Conservation (phyloP, 2,329 filamentous ascomycete genomes). For the Fusarium sp. region DNA sequence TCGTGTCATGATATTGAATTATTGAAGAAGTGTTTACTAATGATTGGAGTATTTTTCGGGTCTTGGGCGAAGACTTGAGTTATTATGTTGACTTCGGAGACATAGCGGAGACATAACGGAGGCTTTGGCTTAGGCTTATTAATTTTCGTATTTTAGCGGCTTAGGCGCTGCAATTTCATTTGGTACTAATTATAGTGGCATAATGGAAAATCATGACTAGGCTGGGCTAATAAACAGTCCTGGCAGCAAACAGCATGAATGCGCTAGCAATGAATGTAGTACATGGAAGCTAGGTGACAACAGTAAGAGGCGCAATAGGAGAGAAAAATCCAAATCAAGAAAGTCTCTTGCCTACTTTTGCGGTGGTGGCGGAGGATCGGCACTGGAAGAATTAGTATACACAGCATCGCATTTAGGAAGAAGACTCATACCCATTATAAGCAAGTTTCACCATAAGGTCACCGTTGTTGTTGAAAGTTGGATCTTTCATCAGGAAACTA, state of each 20-base stretch:
- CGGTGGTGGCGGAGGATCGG: background rate
- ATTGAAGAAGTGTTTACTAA: background rate
- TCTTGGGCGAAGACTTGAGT: background rate
- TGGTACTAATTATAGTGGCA: too few relatives aligned
- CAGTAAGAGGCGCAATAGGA: too few relatives aligned
- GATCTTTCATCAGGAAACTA: background rate
- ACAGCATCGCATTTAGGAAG: background rate
- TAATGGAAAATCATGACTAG: too few relatives aligned
- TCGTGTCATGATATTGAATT: constrained; percentile 7
- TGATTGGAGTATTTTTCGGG: background rate
- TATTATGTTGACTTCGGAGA: background rate
- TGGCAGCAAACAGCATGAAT: too few relatives aligned
- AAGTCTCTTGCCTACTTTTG: too few relatives aligned
- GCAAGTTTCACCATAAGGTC: background rate
- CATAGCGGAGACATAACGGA: background rate
- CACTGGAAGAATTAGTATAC: background rate
- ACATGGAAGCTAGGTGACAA: too few relatives aligned
- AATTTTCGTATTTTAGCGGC: too few relatives aligned
- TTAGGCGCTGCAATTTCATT: too few relatives aligned
- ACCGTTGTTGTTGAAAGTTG: background rate
- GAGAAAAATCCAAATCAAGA: too few relatives aligned
- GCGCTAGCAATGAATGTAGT: too few relatives aligned
- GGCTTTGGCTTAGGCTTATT: background rate
- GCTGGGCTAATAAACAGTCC: too few relatives aligned
- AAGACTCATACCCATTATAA: background rate